Percentiles rank a stretch among this genome's conserved stretches.
These are phyloP conservation scores for Melastoma malabathricum DNA, from an alignment of 345 rosid species.

Conservation along the genomic window DNA sequence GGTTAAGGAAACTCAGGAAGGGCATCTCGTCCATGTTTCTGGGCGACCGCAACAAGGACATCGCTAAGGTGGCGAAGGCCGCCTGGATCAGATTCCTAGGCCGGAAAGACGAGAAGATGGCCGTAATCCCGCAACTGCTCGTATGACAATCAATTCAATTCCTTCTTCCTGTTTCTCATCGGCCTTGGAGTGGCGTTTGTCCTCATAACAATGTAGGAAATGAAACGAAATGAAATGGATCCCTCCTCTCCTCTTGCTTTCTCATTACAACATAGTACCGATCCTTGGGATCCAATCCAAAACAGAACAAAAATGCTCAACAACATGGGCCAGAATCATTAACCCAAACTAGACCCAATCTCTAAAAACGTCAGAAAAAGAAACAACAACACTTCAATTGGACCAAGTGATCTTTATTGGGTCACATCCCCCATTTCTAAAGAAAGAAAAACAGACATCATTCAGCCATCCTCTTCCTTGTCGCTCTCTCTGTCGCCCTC, in stretches of 20 bases:
- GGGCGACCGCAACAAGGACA: conserved; percentile 18
- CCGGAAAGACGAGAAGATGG: conserved; percentile 14
- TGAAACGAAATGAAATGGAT: too few relatives aligned
- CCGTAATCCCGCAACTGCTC: conserved; percentile 23
- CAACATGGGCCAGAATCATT: too few relatives aligned
- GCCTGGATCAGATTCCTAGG: conserved; percentile 26
- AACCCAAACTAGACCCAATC: too few relatives aligned
- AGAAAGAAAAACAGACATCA: neutral
- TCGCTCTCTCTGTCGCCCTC: conserved; percentile 27
- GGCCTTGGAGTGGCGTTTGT: neutral
- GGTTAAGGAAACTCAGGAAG: conserved; percentile 47
- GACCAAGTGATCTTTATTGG: too few relatives aligned
- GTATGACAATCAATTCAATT: neutral
- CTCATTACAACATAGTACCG: too few relatives aligned
- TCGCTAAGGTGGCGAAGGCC: conserved; percentile 14
- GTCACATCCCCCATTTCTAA: too few relatives aligned
- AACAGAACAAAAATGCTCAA: too few relatives aligned
- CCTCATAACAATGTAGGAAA: neutral
- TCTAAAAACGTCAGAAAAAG: too few relatives aligned
- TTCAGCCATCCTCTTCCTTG: neutral
- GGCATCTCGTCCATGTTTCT: conserved; percentile 15
- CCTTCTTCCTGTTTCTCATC: neutral
- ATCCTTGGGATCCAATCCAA: too few relatives aligned
- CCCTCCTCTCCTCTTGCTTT: too few relatives aligned
- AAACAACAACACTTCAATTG: too few relatives aligned